Base-by-base conservation (phyloP, 2,329 filamentous ascomycete species). In the Cordyceps javanica region DNA sequence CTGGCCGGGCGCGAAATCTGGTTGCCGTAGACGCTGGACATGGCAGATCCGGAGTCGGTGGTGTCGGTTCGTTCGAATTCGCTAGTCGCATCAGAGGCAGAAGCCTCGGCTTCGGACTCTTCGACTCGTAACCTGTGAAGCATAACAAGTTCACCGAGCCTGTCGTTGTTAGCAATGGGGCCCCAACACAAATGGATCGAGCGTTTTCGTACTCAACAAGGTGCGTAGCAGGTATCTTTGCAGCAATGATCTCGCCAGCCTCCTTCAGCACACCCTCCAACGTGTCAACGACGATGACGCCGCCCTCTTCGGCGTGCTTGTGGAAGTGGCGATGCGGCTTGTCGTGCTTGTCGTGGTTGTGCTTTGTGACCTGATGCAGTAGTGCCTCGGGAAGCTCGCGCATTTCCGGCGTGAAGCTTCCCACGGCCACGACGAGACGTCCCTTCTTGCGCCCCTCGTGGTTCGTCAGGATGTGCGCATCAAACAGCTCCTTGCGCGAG, bases 211-310 rank as follows among this genome's bases (percentile, higher is more conserved):
- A 83, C 82, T 97, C 93, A 0, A 96, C 89, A 3, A 97, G 80
- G 64, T 95, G 87, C 46, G 85, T 80, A 0, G 89, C 85, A 23
- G 78, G 78, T 28, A 97, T 75, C 0, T 85, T 86, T 0, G 90
- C 90, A 62, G 90, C 83, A 10, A 95, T 87, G 49, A 97, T 77
- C 74, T 97, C 93, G 0, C 93, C 93, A 0, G 92, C 89, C 68
- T 96, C 90, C 64, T 86, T 86, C 44, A 96, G 70, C 46, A 88
- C 91, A 0, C 89, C 89, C 28, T 90, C 86, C 0, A 96, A 77
- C 10, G 88, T 92, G 67, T 91, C 88, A 5, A 91, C 88, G 5
- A 90, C 79, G 26, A 91, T 77, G 14, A 82, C 84, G 0, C 83
- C 84, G 0, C 84, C 85, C 63, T 88, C 86, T 2, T 76, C 69